These are phyloP conservation scores for Ilyonectria destructans DNA, from an alignment of 2,329 filamentous ascomycete species.

Conservation along the genomic window DNA sequence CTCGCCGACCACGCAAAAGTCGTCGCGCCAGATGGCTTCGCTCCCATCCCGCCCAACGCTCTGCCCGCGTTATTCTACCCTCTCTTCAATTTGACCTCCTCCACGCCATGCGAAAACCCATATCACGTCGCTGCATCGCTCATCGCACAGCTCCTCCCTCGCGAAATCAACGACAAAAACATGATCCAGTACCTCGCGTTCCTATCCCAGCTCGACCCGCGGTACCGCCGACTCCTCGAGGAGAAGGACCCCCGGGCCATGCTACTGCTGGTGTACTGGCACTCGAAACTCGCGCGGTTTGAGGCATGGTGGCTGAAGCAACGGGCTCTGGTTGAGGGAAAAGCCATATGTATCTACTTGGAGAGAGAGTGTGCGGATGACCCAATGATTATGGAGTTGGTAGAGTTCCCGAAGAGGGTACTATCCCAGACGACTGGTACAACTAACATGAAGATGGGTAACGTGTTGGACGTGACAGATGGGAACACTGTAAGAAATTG, in stretches of 20 bases:
- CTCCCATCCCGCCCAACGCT: slow-evolving; percentile 28
- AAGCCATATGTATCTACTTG: slow-evolving; percentile 63
- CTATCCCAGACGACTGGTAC: slow-evolving; percentile 8
- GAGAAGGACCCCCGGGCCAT: slow-evolving; percentile 69
- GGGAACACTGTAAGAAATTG: background rate
- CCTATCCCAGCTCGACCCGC: slow-evolving; percentile 60
- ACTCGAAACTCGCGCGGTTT: slow-evolving; percentile 62
- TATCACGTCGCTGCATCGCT: slow-evolving; percentile 55
- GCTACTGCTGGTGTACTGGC: slow-evolving; percentile 72
- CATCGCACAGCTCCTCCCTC: slow-evolving; percentile 57
- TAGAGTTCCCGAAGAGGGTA: slow-evolving; percentile 39
- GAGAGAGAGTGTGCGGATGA: slow-evolving; percentile 41
- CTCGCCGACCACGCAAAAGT: slow-evolving; percentile 21
- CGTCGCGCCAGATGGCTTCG: slow-evolving; percentile 27
- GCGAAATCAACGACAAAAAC: slow-evolving; percentile 57
- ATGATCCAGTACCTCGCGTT: slow-evolving; percentile 65
- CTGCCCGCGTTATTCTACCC: slow-evolving; percentile 54
- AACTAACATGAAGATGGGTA: background rate
- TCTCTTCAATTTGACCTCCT: slow-evolving; percentile 47
- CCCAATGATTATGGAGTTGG: slow-evolving; percentile 33
- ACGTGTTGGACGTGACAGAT: background rate
- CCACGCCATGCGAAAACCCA: slow-evolving; percentile 47
- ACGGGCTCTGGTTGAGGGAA: slow-evolving; percentile 64
- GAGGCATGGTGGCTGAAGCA: slow-evolving; percentile 65
- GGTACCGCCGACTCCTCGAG: slow-evolving; percentile 63